A percentile compares a stretch with the other conserved stretches of the same genome.
These are phyloP conservation scores for Chaetomium tenue DNA, from an alignment of 495 filamentous ascomycete species.

Conservation along the genomic window DNA sequence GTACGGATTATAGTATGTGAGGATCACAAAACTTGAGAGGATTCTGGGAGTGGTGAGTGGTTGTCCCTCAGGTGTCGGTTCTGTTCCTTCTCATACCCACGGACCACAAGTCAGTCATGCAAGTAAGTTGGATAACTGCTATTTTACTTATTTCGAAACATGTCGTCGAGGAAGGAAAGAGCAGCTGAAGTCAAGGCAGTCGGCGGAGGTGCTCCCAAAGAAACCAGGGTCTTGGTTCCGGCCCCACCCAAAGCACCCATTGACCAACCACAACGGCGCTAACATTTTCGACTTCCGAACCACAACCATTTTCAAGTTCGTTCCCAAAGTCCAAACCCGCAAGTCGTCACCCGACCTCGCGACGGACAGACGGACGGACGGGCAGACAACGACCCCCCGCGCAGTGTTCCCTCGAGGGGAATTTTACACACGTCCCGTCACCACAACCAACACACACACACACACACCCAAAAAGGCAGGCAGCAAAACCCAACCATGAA, in stretches of 20 bases:
- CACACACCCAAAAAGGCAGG: constrained; percentile 4
- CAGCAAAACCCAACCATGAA: constrained; percentile 25
- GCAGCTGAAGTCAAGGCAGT: too few species aligned
- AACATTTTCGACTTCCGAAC: constrained; percentile 26
- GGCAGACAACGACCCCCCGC: neutral
- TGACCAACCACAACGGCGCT: constrained; percentile 26
- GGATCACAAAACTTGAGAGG: too few species aligned
- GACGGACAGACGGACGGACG: constrained; percentile 2
- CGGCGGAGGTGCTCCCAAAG: neutral
- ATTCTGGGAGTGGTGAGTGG: too few species aligned
- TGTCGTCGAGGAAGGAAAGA: neutral
- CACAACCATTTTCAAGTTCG: constrained; percentile 17
- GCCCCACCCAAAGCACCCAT: constrained; percentile 4
- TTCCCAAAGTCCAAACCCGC: neutral
- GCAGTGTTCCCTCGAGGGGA: constrained; percentile 10
- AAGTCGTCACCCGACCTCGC: constrained; percentile 7
- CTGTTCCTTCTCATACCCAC: too few species aligned
- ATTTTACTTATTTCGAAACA: neutral
- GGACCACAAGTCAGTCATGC: too few species aligned
- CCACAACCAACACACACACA: neutral
- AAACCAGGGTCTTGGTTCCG: neutral
- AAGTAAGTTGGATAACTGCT: too few species aligned
- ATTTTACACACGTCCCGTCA: neutral
- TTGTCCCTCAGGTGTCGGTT: too few species aligned
- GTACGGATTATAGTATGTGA: too few species aligned